Conservation (phyloP, 106 monocot species). For the Dactylorhiza incarnata region DNA sequence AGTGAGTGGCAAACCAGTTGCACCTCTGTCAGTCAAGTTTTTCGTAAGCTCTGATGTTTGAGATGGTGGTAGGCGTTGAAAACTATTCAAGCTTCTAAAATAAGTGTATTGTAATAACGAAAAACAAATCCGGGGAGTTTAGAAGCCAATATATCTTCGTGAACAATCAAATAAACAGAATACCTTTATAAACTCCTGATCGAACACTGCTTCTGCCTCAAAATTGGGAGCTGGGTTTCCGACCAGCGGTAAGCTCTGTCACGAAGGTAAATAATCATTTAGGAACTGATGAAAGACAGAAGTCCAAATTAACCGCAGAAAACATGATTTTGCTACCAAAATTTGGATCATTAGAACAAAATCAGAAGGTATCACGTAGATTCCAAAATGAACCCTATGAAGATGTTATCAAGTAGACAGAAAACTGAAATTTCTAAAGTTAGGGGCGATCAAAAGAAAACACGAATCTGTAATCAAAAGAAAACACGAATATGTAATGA, state of each 20-base stretch:
- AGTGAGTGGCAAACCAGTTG: too few species aligned
- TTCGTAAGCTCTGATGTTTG: too few species aligned
- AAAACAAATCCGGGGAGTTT: too few species aligned
- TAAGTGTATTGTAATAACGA: too few species aligned
- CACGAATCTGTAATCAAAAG: background rate
- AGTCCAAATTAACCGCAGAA: background rate
- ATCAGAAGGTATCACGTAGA: background rate
- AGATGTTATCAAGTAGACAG: background rate
- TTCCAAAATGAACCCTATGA: background rate
- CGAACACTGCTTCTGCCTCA: constrained; percentile 85
- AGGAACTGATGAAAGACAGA: background rate
- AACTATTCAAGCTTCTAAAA: too few species aligned
- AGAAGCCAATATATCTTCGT: too few species aligned
- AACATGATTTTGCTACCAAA: background rate
- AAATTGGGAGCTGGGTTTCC: constrained; percentile 83
- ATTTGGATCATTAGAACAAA: background rate
- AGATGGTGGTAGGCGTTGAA: too few species aligned
- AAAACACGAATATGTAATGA: background rate
- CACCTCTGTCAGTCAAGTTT: too few species aligned
- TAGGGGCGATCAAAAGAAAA: too few species aligned
- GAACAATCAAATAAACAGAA: background rate
- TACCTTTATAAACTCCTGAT: constrained; percentile 91
- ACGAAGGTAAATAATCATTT: background rate
- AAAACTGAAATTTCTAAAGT: background rate
- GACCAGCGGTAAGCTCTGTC: constrained; percentile 48